Evolutionary conservation across 192 early-diverging fungal genomes (phyloP), one percentile per base, ranked within the genome.

Genomic region (Lobosporangium transversale): DNA sequence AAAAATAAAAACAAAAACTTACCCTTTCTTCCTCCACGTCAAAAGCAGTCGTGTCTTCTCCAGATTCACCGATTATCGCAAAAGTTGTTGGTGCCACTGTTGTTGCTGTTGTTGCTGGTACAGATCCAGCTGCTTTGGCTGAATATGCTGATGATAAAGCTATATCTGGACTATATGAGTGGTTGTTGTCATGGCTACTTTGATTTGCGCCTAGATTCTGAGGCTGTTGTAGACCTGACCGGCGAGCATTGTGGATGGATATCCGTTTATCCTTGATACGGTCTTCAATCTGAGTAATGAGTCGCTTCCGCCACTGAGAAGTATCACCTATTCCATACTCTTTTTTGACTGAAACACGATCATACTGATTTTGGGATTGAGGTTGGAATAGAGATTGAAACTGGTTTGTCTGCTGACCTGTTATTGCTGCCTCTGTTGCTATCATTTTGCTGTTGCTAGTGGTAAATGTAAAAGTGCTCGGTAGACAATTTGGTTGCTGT

Each of bases 201-300:
- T n/a, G n/a, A n/a, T n/a, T n/a, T n/a, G n/a, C n/a, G n/a, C n/a
- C n/a, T n/a, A n/a, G n/a, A n/a, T n/a, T n/a, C n/a, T n/a, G n/a
- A n/a, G n/a, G 1, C 14, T 31, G 7, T 6, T 31, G 30, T 11
- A 76, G 31, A 2, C 64, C 73, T 20, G 33, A 11, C 2, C 73
- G 50, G 23, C 65, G 58, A 29, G 58, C 58, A 53, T 67, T 76
- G 14, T 76, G 63, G 21, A 76, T 49, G 3, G 73, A 61, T 10
- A 33, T 49, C 35, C 73, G 58, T 27, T 42, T 62, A 33, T 67
- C 64, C 23, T 67, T 66, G 58, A 76, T 56, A 11, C 63, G 63
- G 31, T 67, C 65, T 35, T 67, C 73, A 33, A 76, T 61, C 49
- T 76, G 64, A 20, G 18, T 30, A 29, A 76, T 61, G 5, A 76